Percentiles rank a stretch among this genome's conserved stretches.
Conservation (phyloP, 129 eudicot genomes). For the Solidago caesia region DNA sequence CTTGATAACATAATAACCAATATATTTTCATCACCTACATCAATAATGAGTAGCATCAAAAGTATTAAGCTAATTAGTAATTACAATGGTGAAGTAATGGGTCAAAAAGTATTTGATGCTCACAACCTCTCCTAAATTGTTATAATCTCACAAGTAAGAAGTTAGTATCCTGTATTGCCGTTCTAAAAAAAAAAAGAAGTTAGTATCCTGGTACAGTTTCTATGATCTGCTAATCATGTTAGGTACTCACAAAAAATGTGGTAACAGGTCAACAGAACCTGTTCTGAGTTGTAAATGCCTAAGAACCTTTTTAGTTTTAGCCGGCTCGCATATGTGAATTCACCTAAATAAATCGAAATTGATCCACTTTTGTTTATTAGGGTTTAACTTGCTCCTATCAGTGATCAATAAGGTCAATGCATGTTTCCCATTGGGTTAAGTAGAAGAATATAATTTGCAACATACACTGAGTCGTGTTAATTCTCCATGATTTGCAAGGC, state of each 20-base stretch:
- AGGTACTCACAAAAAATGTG: not conserved
- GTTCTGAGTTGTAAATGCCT: not conserved
- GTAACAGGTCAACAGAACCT: not conserved
- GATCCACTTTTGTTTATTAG: not conserved
- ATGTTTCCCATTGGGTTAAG: not conserved
- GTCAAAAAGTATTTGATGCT: not conserved
- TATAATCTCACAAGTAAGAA: not conserved
- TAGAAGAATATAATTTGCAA: conserved; percentile 8
- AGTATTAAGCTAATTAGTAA: not conserved
- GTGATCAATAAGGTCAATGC: not conserved
- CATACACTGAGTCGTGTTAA: conserved; percentile 93
- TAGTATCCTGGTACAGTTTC: not conserved
- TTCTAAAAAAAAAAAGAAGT: no score
- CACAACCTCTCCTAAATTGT: not conserved
- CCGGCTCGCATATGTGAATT: not conserved
- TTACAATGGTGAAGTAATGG: not conserved
- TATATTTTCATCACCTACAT: not conserved
- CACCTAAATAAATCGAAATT: not conserved
- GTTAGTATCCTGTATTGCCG: not conserved
- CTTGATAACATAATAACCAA: not conserved
- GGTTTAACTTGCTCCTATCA: not conserved
- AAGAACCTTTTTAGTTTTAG: not conserved
- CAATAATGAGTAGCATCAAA: not conserved
- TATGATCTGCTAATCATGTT: not conserved
- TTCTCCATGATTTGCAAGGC: conserved; percentile 96